Percentiles rank a stretch among this genome's conserved stretches.
phyloP scores from a whole-genome alignment of 371 early-diverging fungal genomes.

The Chytridium lagenaria region DNA sequence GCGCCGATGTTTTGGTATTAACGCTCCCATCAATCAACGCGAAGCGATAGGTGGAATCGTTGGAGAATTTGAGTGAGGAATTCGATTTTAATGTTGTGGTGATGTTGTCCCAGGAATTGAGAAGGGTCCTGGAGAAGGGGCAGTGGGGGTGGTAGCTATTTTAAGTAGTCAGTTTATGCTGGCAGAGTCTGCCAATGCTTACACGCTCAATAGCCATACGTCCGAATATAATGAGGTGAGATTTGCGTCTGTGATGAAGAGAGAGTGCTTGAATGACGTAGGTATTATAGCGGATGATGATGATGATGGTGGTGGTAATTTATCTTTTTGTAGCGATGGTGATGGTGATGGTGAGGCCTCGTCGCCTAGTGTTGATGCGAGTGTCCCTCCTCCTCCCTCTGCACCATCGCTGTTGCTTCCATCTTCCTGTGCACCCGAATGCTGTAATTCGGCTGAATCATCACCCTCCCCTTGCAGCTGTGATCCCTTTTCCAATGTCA shows the following conservation, averaged over 20 bases:
- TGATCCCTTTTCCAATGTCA: no score
- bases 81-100: constrained; percentile 1
- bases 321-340: no score
- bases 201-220: constrained; percentile 20
- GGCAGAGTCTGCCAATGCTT: background rate
- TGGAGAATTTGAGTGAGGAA: constrained; percentile 23
- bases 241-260: constrained; percentile 27
- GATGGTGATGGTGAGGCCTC: no score
- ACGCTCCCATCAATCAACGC: constrained; percentile 19
- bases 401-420: background rate
- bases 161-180: background rate
- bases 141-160: constrained; percentile 15
- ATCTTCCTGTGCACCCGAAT: background rate
- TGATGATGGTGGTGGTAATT: no score
- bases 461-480: no score
- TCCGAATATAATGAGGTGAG: constrained; percentile 10
- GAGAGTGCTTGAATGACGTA: no score
- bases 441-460: background rate
- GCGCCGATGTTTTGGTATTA: constrained; percentile 24
- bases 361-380: no score
- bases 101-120: constrained; percentile 20
- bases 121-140: constrained; percentile 20
- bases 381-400: background rate
- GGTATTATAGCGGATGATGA: no score
- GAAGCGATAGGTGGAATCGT: constrained; percentile 19